Evolutionary conservation across 495 filamentous ascomycete species (phyloP).

Genomic region (Podospora didyma): DNA sequence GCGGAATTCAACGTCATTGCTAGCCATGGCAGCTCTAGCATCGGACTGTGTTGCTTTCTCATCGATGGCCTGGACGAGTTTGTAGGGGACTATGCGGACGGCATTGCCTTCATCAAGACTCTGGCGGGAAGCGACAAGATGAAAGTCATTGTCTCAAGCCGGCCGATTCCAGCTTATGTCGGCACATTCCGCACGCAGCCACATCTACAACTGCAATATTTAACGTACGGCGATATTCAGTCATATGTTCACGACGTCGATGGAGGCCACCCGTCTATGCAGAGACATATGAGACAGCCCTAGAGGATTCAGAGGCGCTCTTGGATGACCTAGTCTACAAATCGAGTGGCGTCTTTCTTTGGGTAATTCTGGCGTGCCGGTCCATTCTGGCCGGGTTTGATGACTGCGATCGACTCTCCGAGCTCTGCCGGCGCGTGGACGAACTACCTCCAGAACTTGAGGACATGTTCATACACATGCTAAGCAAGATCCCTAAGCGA

Average conservation of each 20-base stretch:
- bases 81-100: slow-evolving; percentile 14
- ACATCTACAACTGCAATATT: slow-evolving; percentile 22
- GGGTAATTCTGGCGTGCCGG: slow-evolving; percentile 26
- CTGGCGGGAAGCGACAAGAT: slow-evolving; percentile 19
- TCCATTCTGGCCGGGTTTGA: slow-evolving; percentile 19
- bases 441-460: slow-evolving; percentile 26
- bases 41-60: slow-evolving; percentile 17
- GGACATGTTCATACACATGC: slow-evolving; percentile 25
- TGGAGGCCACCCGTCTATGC: slow-evolving; percentile 5
- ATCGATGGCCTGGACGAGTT: slow-evolving; percentile 28
- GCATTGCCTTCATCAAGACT: not conserved
- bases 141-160: slow-evolving; percentile 49
- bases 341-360: slow-evolving; percentile 37
- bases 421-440: slow-evolving; percentile 17
- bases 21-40: no score
- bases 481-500: slow-evolving; percentile 4
- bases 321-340: slow-evolving; percentile 26
- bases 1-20: not conserved
- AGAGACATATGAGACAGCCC: not conserved
- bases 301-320: not conserved
- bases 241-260: slow-evolving; percentile 13
- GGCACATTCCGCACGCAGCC: slow-evolving; percentile 4
- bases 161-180: slow-evolving; percentile 26
- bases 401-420: slow-evolving; percentile 9
- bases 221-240: slow-evolving; percentile 22